Percentiles rank a stretch among this genome's conserved stretches.
Conservation (phyloP, 129 eudicot genomes). For the Smallanthus sonchifolius region DNA sequence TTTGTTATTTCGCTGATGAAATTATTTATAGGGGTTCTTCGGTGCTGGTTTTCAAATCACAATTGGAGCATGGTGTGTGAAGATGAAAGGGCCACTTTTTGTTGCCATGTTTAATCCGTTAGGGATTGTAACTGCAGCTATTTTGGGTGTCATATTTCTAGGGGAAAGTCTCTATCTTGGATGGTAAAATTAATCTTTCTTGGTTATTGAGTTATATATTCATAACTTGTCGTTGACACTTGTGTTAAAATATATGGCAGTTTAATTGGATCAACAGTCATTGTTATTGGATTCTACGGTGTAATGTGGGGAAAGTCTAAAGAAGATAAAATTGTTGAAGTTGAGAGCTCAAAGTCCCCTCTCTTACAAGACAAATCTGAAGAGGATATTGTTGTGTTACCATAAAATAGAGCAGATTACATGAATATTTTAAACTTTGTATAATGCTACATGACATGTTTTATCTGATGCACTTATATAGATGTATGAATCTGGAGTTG, state of each 20-base stretch:
- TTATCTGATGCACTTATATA: neutral
- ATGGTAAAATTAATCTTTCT: constrained; percentile 36
- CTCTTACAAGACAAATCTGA: constrained; percentile 32
- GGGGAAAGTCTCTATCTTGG: constrained; percentile 64
- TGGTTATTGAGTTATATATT: neutral
- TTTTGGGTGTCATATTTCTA: constrained; percentile 41
- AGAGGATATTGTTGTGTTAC: constrained; percentile 19
- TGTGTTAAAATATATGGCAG: constrained; percentile 28
- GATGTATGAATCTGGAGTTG: neutral
- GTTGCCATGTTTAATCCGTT: constrained; percentile 66
- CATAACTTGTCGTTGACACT: neutral
- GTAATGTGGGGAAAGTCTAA: constrained; percentile 64
- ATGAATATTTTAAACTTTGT: neutral
- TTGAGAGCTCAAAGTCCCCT: constrained; percentile 26
- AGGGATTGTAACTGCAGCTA: constrained; percentile 54
- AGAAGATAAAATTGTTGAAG: constrained; percentile 35
- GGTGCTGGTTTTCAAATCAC: constrained; percentile 54
- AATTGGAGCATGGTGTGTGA: constrained; percentile 55
- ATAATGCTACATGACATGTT: neutral
- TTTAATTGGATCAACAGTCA: constrained; percentile 41
- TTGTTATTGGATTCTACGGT: constrained; percentile 53
- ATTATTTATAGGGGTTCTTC: constrained; percentile 39
- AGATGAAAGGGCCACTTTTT: constrained; percentile 66
- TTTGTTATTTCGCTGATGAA: neutral
- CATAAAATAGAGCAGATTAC: neutral